Conservation (phyloP, 371 early-diverging fungal species). For the Dinochytrium kinnereticum region DNA sequence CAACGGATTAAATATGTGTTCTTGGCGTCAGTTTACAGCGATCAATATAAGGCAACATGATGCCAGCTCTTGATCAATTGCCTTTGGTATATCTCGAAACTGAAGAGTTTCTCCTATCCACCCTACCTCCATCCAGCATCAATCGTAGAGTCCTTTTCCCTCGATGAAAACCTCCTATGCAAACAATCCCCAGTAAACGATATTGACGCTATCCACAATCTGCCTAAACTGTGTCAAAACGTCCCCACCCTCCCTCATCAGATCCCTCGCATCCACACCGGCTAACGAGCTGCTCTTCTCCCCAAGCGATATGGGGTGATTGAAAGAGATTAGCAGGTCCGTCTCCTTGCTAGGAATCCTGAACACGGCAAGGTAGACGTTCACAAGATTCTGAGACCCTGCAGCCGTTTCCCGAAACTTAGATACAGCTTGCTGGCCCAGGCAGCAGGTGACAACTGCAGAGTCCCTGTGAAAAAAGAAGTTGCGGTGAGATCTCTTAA, state of each 20-base stretch:
- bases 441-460: constrained; percentile 37
- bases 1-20: no score
- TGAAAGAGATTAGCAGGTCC: constrained; percentile 75
- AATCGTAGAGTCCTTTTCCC: background rate
- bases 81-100: no score
- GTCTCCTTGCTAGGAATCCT: constrained; percentile 68
- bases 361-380: constrained; percentile 70
- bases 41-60: no score
- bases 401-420: constrained; percentile 70
- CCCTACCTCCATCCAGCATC: background rate
- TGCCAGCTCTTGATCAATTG: no score
- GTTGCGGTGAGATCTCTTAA: no score
- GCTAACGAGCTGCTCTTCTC: constrained; percentile 45
- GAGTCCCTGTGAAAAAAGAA: constrained; percentile 1
- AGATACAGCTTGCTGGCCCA: constrained; percentile 69
- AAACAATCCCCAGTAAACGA: constrained; percentile 23
- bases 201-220: constrained; percentile 13
- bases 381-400: constrained; percentile 64
- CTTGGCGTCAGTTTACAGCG: no score
- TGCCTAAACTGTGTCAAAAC: constrained; percentile 3
- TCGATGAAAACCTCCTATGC: constrained; percentile 3
- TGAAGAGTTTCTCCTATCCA: background rate
- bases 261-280: constrained; percentile 31
- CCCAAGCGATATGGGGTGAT: constrained; percentile 57
- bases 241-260: constrained; percentile 3